phyloP scores from a whole-genome alignment of 805 yeast genomes.

The Priceomyces castillae region DNA sequence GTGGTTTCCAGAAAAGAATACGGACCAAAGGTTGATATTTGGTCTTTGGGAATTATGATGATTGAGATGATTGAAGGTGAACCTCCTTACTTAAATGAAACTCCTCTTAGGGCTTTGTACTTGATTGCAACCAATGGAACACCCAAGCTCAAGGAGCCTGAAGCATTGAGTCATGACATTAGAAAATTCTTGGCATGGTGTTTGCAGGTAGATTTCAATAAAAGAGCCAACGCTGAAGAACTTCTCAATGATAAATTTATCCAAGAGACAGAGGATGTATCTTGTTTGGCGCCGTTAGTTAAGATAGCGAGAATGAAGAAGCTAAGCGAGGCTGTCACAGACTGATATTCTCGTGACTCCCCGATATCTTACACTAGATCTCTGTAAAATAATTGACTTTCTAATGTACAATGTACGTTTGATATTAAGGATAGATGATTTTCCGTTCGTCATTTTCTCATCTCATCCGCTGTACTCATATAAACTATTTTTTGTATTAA shows the following conservation, averaged over 20 bases:
- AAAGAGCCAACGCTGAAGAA: constrained; percentile 75
- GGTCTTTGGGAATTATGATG: constrained; percentile 98
- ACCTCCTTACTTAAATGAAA: constrained; percentile 96
- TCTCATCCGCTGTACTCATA: neutral
- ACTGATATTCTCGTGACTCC: neutral
- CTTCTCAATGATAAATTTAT: constrained; percentile 68
- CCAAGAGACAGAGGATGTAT: constrained; percentile 56
- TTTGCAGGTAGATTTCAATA: constrained; percentile 78
- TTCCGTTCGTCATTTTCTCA: neutral
- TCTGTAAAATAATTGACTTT: neutral
- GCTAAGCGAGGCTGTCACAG: constrained; percentile 24
- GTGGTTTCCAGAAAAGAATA: constrained; percentile 93
- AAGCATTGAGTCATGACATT: constrained; percentile 62
- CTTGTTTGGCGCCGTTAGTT: constrained; percentile 68
- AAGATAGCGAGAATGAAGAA: constrained; percentile 71
- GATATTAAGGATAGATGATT: neutral
- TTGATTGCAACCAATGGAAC: constrained; percentile 96
- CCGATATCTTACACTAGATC: neutral
- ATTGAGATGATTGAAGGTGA: constrained; percentile 99
- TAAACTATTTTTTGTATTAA: neutral
- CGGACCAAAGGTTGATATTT: constrained; percentile 94
- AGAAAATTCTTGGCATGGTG: constrained; percentile 72
- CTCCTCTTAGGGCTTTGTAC: constrained; percentile 90
- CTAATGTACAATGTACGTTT: neutral
- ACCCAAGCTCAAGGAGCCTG: constrained; percentile 88